These are phyloP conservation scores for Hypsizygus marmoreus DNA, from an alignment of 768 basidiomycete species.

Conservation along the genomic window DNA sequence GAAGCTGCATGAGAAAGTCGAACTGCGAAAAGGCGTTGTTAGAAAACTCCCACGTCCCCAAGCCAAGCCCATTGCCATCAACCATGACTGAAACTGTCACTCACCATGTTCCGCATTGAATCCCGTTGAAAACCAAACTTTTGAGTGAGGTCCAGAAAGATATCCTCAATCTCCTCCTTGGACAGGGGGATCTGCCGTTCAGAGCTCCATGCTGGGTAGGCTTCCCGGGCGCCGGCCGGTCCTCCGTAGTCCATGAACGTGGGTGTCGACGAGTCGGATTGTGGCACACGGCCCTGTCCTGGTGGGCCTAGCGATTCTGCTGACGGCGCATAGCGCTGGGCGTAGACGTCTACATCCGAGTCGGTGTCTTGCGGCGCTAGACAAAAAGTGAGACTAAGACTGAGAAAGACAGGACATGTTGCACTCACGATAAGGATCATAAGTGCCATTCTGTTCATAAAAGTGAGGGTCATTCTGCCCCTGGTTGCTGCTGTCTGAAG, in stretches of 20 bases:
- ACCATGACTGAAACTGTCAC: no score
- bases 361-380: slow-evolving; percentile 82
- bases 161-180: slow-evolving; percentile 99
- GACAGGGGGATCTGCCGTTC: slow-evolving; percentile 96
- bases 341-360: slow-evolving; percentile 77
- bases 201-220: slow-evolving; percentile 92
- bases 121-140: slow-evolving; percentile 99
- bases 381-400: slow-evolving; percentile 15
- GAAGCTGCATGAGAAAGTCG: slow-evolving; percentile 96
- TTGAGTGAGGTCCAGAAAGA: slow-evolving; percentile 95
- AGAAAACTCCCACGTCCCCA: no score
- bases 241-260: slow-evolving; percentile 67
- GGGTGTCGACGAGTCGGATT: slow-evolving; percentile 73
- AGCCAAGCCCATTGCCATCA: no score
- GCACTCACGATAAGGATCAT: slow-evolving; percentile 62
- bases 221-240: slow-evolving; percentile 64
- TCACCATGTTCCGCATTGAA: slow-evolving; percentile 93
- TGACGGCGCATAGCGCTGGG: slow-evolving; percentile 69
- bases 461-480: slow-evolving; percentile 60
- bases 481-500: slow-evolving; percentile 70
- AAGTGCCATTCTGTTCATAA: slow-evolving; percentile 66
- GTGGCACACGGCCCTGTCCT: slow-evolving; percentile 45
- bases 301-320: slow-evolving; percentile 73
- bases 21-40: slow-evolving; percentile 51
- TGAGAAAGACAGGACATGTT: slow-evolving; percentile 1